Conservation (phyloP, 805 yeast genomes). For the Hanseniaspora lindneri region DNA sequence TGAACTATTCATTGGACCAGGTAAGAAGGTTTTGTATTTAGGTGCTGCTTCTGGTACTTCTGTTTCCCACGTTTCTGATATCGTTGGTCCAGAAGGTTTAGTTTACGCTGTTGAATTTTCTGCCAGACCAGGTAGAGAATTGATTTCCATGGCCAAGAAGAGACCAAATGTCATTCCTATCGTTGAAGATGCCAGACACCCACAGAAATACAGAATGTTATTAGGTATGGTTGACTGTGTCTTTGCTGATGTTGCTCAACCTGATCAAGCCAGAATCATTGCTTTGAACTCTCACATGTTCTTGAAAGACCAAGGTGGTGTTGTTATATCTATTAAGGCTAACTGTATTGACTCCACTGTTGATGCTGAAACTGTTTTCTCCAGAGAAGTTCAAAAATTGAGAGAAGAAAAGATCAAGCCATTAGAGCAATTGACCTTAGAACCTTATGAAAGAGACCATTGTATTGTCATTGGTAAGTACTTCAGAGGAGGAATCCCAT, state of each 20-base stretch:
- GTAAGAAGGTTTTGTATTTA: constrained; percentile 89
- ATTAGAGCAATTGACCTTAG: constrained; percentile 93
- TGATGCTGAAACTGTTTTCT: constrained; percentile 98
- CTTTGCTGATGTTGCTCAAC: constrained; percentile 99
- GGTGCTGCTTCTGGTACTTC: constrained; percentile 99
- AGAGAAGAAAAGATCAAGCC: constrained; percentile 99
- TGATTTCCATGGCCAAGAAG: constrained; percentile 99
- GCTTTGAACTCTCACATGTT: constrained; percentile 96
- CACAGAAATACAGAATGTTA: constrained; percentile 98
- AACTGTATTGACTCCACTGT: constrained; percentile 99
- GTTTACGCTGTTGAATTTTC: constrained; percentile 99
- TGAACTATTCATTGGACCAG: constrained; percentile 94
- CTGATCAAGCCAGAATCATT: constrained; percentile 99
- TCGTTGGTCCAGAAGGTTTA: constrained; percentile 97
- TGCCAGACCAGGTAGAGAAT: constrained; percentile 99
- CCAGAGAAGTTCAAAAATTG: constrained; percentile 97
- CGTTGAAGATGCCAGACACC: constrained; percentile 99
- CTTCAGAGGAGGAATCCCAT: constrained; percentile 68
- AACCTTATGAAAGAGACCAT: constrained; percentile 99
- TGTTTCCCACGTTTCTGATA: constrained; percentile 94
- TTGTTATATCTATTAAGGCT: constrained; percentile 96
- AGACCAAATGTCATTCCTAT: constrained; percentile 98
- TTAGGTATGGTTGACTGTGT: constrained; percentile 98
- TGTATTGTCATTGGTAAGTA: constrained; percentile 97
- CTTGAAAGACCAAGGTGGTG: constrained; percentile 97